Conservation (phyloP, 192 early-diverging fungal genomes). For the Backusella westeae region DNA sequence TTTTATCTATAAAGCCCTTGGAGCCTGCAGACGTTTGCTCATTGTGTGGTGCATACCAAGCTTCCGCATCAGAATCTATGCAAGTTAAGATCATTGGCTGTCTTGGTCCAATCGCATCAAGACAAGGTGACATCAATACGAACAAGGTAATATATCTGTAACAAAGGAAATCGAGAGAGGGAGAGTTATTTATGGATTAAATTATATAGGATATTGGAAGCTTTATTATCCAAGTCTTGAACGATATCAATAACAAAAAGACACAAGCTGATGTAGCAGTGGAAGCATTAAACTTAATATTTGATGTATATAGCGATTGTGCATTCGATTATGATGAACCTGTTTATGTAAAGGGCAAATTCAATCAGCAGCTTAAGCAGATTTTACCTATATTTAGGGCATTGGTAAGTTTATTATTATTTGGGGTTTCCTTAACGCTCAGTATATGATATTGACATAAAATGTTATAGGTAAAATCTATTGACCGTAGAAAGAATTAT, state of each 20-base stretch:
- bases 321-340: constrained; percentile 81
- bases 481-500: constrained; percentile 70
- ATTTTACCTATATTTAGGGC: constrained; percentile 47
- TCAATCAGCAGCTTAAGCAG: constrained; percentile 54
- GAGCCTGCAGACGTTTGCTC: constrained; percentile 38
- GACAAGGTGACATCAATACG: constrained; percentile 60
- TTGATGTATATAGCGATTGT: constrained; percentile 85
- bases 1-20: constrained; percentile 35
- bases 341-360: constrained; percentile 75
- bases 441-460: neutral
- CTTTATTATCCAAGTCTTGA: constrained; percentile 56
- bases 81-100: constrained; percentile 71
- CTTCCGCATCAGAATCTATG: constrained; percentile 44
- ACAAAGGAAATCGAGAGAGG: neutral
- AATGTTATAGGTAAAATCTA: constrained; percentile 37
- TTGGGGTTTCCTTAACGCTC: too few species aligned
- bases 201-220: constrained; percentile 55
- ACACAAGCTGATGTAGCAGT: constrained; percentile 45
- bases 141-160: constrained; percentile 55
- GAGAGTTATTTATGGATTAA: constrained; percentile 6
- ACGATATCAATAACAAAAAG: constrained; percentile 30
- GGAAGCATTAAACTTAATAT: constrained; percentile 84
- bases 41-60: constrained; percentile 43
- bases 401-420: constrained; percentile 40
- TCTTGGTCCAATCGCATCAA: constrained; percentile 70